phyloP scores from a whole-genome alignment of 306 rosid species.

The Begonia loranthoides region DNA sequence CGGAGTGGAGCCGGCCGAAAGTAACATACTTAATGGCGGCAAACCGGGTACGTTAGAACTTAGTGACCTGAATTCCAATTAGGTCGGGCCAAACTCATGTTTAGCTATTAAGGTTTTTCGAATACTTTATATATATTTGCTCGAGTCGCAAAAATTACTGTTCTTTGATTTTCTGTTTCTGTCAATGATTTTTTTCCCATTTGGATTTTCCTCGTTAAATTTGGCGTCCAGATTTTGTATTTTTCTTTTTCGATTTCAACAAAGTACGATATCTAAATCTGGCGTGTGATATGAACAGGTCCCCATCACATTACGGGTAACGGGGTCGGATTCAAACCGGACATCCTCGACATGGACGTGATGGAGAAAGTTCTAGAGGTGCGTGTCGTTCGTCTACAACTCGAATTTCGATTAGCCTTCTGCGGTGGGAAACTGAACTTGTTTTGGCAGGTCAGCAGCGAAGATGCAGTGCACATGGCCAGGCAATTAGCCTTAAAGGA shows the following conservation, averaged over 20 bases:
- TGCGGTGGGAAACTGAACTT: neutral
- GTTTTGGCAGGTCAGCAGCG: conserved; percentile 65
- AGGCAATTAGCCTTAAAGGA: conserved; percentile 77
- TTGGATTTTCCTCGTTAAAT: neutral
- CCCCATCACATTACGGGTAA: conserved; percentile 86
- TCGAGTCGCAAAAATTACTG: no score
- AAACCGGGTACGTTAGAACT: conserved; percentile 58
- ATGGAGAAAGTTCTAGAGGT: conserved; percentile 93
- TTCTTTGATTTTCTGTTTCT: no score
- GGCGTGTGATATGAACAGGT: conserved; percentile 27
- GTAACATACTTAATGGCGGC: conserved; percentile 78
- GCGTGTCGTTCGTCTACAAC: conserved; percentile 3
- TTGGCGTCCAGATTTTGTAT: neutral
- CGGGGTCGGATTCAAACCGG: conserved; percentile 94
- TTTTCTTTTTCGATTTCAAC: neutral
- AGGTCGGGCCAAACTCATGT: no score
- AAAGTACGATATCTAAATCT: no score
- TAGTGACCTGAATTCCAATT: neutral
- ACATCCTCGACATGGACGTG: conserved; percentile 87
- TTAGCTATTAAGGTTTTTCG: no score
- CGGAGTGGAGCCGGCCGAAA: conserved; percentile 93
- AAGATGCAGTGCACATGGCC: conserved; percentile 88
- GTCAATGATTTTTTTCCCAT: no score
- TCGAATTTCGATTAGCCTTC: no score
- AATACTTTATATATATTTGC: no score